These are phyloP conservation scores for Fraxinus anomala DNA, from an alignment of 257 asterid genomes.

Conservation along the genomic window DNA sequence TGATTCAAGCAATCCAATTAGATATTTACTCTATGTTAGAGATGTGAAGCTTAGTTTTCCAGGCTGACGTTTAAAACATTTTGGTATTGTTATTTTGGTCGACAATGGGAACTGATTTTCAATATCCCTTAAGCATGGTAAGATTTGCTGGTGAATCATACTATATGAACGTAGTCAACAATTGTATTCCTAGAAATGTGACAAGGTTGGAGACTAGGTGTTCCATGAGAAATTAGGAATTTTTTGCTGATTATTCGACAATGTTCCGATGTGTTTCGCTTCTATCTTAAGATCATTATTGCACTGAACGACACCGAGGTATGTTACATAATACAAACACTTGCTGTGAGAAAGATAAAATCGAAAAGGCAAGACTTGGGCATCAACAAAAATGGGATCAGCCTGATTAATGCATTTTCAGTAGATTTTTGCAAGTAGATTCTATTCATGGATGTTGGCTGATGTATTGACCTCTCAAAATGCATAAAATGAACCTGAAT, in stretches of 20 bases:
- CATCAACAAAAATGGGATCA: not conserved
- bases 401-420: not conserved
- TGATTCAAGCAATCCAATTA: not conserved
- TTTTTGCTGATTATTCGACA: not conserved
- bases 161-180: not conserved
- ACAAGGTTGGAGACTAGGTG: not conserved
- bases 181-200: not conserved
- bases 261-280: not conserved
- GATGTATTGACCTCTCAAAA: not conserved
- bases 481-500: not conserved
- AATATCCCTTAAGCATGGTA: not conserved
- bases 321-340: not conserved
- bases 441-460: not conserved
- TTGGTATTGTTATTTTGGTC: not conserved
- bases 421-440: not conserved
- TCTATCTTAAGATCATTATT: slow-evolving; percentile 4
- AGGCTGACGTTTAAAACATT: not conserved
- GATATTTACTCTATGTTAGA: not conserved
- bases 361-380: not conserved
- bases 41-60: not conserved
- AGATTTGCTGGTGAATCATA: not conserved
- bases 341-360: not conserved
- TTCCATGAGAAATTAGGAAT: not conserved
- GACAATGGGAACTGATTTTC: not conserved
- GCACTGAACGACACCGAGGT: not conserved